Base-by-base conservation (phyloP, 495 filamentous ascomycete genomes). In the Bombardia bombarda region DNA sequence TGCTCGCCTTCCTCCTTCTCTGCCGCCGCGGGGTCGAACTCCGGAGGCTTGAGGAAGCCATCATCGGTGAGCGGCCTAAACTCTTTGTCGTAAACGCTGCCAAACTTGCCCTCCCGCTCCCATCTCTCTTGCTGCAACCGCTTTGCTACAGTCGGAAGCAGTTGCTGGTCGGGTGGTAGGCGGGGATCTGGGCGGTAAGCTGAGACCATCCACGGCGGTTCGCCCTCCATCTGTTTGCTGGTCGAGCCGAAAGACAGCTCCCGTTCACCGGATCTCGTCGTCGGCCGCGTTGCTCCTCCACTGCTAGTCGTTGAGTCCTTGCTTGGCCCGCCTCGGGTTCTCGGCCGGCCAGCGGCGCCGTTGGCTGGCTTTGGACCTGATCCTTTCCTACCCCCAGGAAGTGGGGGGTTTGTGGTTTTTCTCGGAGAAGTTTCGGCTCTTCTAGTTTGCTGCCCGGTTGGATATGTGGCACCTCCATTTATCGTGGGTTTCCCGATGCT, bases 151-250 rank as follows among this genome's bases (percentile, higher is more conserved):
- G 92, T 98, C 3, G 92, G 92, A 14, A 98, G 77, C 40, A 98
- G 77, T 58, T 98, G 92, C 61, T 97, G 85, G 43, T 98, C 92
- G 10, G 87, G 92, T 30, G 92, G 92, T 12, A 98, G 74, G 30
- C 88, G 81, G 28, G 92, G 92, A 59, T 98, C 92, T 3, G 92
- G 93, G 54, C 92, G 93, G 61, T 95, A 98, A 69, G 93, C 92
- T 0, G 82, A 82, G 14, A 89, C 80, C 62, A 96, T 77, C 92
- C 93, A 97, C 28, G 93, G 93, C 7, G 92, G 84, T 39, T 96
- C 90, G 13, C 92, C 93, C 66, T 97, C 93, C 10, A 89, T 90
- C 25, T 82, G 78, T 50, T 87, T 86, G 60, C 62, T 52, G 47
- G 50, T 57, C 30, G 56, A 50, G n/a, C 53, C 39, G 32, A 52